Conservation (phyloP, 2,329 filamentous ascomycete genomes). For the Leptographium flavum region DNA sequence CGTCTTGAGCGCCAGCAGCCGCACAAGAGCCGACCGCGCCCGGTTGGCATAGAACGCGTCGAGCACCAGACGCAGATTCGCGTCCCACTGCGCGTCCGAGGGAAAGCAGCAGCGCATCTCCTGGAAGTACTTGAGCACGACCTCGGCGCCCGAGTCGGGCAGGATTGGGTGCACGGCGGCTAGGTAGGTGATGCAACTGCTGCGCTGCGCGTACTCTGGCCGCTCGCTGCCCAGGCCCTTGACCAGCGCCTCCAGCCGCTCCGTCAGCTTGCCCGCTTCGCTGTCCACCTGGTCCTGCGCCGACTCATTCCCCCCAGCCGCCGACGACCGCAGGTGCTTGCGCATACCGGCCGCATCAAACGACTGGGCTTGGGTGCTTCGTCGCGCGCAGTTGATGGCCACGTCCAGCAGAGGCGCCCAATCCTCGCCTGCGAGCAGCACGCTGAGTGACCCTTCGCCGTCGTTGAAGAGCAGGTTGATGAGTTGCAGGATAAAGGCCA, state of each 20-base stretch:
- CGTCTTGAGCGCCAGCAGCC: slow-evolving; percentile 46
- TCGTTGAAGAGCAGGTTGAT: slow-evolving; percentile 42
- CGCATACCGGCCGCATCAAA: background rate
- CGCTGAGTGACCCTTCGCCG: slow-evolving; percentile 35
- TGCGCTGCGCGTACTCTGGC: slow-evolving; percentile 45
- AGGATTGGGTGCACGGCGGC: slow-evolving; percentile 45
- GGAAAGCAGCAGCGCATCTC: slow-evolving; percentile 59
- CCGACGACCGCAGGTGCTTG: background rate
- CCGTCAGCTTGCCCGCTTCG: slow-evolving; percentile 30
- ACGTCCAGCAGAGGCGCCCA: slow-evolving; percentile 49
- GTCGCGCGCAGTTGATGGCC: slow-evolving; percentile 37
- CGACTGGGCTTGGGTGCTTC: slow-evolving; percentile 7
- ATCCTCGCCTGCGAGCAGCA: slow-evolving; percentile 48
- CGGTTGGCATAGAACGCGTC: slow-evolving; percentile 49
- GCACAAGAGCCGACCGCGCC: slow-evolving; percentile 44
- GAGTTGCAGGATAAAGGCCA: slow-evolving; percentile 32
- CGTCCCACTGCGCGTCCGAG: slow-evolving; percentile 53
- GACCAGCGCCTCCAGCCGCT: slow-evolving; percentile 34
- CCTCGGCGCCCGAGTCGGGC: slow-evolving; percentile 47
- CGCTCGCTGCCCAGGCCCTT: slow-evolving; percentile 21
- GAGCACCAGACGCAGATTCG: slow-evolving; percentile 46
- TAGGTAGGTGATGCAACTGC: slow-evolving; percentile 54
- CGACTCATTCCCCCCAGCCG: slow-evolving; percentile 11
- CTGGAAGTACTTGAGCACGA: slow-evolving; percentile 53
- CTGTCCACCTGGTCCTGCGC: slow-evolving; percentile 25